Percentiles rank a stretch among this genome's conserved stretches.
Evolutionary conservation across 768 basidiomycete species (phyloP).

Genomic region (Phylloporus arenicola): DNA sequence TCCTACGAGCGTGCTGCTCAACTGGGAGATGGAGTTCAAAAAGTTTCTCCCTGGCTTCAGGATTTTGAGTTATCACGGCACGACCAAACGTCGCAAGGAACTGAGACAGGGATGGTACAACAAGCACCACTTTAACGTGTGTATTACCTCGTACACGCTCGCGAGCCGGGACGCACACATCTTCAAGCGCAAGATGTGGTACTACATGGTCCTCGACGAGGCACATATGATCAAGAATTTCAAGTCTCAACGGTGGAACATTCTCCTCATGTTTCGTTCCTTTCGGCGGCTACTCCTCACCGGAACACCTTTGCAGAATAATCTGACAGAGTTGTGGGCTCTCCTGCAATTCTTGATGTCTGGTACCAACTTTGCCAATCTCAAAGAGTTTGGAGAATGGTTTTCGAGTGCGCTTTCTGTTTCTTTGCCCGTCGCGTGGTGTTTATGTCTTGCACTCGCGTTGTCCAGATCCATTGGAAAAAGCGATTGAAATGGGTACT

Average conservation of each 20-base stretch:
- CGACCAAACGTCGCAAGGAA: slow-evolving; percentile 82
- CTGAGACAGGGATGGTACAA: slow-evolving; percentile 88
- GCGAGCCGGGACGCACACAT: slow-evolving; percentile 89
- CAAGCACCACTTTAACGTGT: slow-evolving; percentile 86
- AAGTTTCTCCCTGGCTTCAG: slow-evolving; percentile 90
- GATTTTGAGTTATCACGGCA: slow-evolving; percentile 86
- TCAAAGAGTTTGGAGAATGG: slow-evolving; percentile 94
- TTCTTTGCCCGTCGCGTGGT: not conserved
- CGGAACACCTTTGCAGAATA: slow-evolving; percentile 95
- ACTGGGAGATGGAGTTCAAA: slow-evolving; percentile 97
- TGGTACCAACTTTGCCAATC: slow-evolving; percentile 80
- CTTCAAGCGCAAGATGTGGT: slow-evolving; percentile 90
- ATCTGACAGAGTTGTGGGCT: slow-evolving; percentile 93
- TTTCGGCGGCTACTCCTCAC: slow-evolving; percentile 86
- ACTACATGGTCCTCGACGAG: slow-evolving; percentile 94
- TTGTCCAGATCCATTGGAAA: slow-evolving; percentile 81
- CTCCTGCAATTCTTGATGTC: slow-evolving; percentile 93
- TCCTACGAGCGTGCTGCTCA: slow-evolving; percentile 89
- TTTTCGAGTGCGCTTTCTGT: slow-evolving; percentile 72
- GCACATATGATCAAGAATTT: slow-evolving; percentile 99
- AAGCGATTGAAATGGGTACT: slow-evolving; percentile 83
- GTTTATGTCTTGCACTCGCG: not conserved
- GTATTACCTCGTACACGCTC: slow-evolving; percentile 90
- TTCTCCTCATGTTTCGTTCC: slow-evolving; percentile 80
- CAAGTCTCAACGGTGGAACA: slow-evolving; percentile 90